Conservation (phyloP, 495 filamentous ascomycete species). For the Platismatia glauca region DNA sequence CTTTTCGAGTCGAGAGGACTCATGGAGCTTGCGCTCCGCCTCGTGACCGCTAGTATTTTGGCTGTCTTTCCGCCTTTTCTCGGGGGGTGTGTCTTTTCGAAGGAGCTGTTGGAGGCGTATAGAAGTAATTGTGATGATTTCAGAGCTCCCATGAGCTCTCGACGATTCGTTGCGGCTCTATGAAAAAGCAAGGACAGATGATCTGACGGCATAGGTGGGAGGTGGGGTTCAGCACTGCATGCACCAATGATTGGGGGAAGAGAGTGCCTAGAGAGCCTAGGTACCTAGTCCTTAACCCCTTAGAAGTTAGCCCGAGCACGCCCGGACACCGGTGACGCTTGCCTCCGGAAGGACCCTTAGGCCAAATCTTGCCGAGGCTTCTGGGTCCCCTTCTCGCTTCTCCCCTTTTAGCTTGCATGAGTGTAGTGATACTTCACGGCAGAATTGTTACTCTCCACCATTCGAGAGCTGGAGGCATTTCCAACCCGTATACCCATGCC, state of each 20-base stretch:
- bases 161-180: neutral
- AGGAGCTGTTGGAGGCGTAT: constrained; percentile 9
- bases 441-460: no score
- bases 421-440: no score
- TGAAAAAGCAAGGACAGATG: neutral
- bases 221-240: neutral
- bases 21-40: constrained; percentile 22
- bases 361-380: neutral
- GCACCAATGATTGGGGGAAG: neutral
- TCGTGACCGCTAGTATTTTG: neutral
- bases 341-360: neutral
- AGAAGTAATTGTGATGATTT: constrained; percentile 1
- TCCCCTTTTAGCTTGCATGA: no score
- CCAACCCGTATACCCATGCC: neutral
- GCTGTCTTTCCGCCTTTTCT: neutral
- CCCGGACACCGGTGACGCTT: neutral
- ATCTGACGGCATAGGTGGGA: neutral
- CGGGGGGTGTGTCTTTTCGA: neutral
- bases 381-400: neutral
- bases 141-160: constrained; percentile 9
- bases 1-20: constrained; percentile 36
- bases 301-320: no score
- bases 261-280: neutral
- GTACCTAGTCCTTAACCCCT: no score
- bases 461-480: neutral